phyloP scores from a whole-genome alignment of 139 green algal genomes.

The Dunaliella sp. region DNA sequence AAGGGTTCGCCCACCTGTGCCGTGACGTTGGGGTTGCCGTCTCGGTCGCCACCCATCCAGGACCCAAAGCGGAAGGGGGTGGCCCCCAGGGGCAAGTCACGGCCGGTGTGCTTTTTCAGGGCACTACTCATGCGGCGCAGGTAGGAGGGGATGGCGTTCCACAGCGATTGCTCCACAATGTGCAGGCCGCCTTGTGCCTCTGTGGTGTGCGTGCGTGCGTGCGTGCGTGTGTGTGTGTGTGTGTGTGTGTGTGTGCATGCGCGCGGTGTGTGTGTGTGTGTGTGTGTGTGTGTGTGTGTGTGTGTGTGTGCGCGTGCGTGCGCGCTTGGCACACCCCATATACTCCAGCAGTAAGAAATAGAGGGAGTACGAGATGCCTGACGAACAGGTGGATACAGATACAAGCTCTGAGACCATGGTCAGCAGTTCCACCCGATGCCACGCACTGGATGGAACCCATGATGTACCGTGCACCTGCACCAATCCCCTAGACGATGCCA shows the following conservation, averaged over 20 bases:
- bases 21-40: conserved; percentile 91
- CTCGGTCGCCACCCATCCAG: conserved; percentile 96
- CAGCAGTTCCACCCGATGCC: too few relatives aligned
- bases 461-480: too few relatives aligned
- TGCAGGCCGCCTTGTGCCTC: conserved; percentile 90
- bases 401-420: too few relatives aligned
- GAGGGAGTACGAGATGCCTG: too few relatives aligned
- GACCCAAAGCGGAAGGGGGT: conserved; percentile 71
- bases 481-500: too few relatives aligned
- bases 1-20: conserved; percentile 41
- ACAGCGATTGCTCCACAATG: conserved; percentile 93
- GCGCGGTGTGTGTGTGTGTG: not conserved
- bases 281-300: too few relatives aligned
- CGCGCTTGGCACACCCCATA: too few relatives aligned
- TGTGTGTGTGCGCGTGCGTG: too few relatives aligned
- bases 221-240: not conserved
- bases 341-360: too few relatives aligned
- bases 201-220: conserved; percentile 22
- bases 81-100: conserved; percentile 76
- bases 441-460: too few relatives aligned
- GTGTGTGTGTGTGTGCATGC: not conserved
- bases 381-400: too few relatives aligned
- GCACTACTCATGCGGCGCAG: conserved; percentile 75
- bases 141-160: conserved; percentile 79
- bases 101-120: conserved; percentile 78